Evolutionary conservation across 495 filamentous ascomycete species (phyloP), one percentile per base, ranked within the genome.

Genomic region (Astrocystis sublimbata): DNA sequence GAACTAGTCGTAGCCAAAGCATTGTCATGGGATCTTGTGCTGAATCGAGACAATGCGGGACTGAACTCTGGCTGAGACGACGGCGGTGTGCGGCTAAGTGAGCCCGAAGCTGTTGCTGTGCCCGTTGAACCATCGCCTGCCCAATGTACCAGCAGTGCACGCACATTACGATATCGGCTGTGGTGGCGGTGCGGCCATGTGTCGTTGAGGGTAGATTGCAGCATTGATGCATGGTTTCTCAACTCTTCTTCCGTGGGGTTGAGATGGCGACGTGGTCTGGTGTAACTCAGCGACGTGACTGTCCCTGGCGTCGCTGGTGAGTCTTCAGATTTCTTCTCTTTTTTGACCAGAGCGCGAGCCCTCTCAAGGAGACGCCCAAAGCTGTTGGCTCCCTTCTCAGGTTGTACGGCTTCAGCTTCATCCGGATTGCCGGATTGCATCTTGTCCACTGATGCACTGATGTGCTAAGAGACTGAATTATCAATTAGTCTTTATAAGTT

Each of bases 141-240:
- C 60, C 60, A 62, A 26, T 51, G 56, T 9, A 62, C 60, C 6
- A 62, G 51, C 35, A 62, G 51, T 15, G 60, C 60, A 7, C 31
- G 40, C 9, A 33, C 41, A 4, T 45, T 54, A 2, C 51, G 40
- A 13, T 62, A 62, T 9, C 50, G 60, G 19, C 51, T 62, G 6
- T 56, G 30, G 13, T 55, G 40, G 1, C 60, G 50, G 13, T 6
- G 40, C 6, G 60, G 31, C 60, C 60, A 62, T 30, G 50, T 23
- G 19, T 35, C 41, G 2, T 38, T 19, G 0, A 62, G 30, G 0
- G 19, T 15, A 0, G 13, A 15, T 31, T 56, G 50, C 15, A 62
- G 42, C 7, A 23, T 12, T 0, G 19, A 10, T 9, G 31, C 51
- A 6, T 62, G 38, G 24, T 56, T 41, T 2, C 49, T 53, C 17